Base-by-base conservation (phyloP, 345 rosid genomes). In the Gossypioides kirkii region DNA sequence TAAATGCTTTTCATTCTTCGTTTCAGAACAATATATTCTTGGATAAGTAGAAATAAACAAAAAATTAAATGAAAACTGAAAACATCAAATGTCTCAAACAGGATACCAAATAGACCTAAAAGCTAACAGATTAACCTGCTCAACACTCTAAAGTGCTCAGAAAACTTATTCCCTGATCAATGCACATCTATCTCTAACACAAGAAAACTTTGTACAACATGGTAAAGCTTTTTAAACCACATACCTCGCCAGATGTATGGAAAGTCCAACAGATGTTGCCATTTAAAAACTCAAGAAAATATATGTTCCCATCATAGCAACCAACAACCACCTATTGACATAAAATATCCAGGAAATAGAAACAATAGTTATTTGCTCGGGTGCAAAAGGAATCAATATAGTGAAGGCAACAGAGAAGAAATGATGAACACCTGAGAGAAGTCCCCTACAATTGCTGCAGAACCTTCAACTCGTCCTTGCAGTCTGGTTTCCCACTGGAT, bases 171-270 rank as follows among this genome's bases (percentile, higher is more conserved):
- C 10, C 55, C 0, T 16, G 65, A 42, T 23, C 14, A 26, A 69
- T n/a, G 73, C 61, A 45, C 60, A 54, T 7, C 16, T 46, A 70
- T 43, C 12, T 54, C 76, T 42, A 26, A 61, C 55, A 62, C 8
- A 25, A 45, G 16, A 72, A 75, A 80, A 78, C 16, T n/a, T 17
- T 22, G 38, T 32, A 61, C 25, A 58, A 68, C 10, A 69, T n/a
- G 18, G 62, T 28, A 72, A 55, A 63, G 26, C 55, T 54, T 59
- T 20, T 43, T 53, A 73, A 71, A 45, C 53, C 56, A 63, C 79
- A 76, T 81, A 94, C 98, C 98, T 90, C 96, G 3, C 93, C 97
- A 73, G 77, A 62, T 50, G 98, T 90, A 83, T 88, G 92, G 76
- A 92, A 95, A 49, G 88, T 89, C 99, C 99, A 92, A 76, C 80